Conservation (phyloP, 495 filamentous ascomycete genomes). For the Aspergillus baeticus region DNA sequence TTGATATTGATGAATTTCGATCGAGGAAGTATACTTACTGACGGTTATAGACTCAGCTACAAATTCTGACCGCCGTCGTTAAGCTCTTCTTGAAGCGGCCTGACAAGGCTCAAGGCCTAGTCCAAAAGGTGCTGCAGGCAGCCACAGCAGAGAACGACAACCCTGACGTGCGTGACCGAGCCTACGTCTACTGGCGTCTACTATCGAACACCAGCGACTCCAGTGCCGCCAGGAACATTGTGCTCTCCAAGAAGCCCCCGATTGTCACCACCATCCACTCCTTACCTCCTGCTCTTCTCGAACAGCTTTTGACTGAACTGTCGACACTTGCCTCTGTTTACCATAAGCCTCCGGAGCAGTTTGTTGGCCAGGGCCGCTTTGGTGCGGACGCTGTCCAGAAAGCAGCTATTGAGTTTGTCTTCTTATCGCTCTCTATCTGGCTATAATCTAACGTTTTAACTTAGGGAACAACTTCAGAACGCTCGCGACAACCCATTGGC, state of each 20-base stretch:
- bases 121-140: conserved; percentile 88
- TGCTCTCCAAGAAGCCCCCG: conserved; percentile 90
- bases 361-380: conserved; percentile 91
- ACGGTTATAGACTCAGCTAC: conserved; percentile 72
- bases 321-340: conserved; percentile 99
- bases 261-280: conserved; percentile 92
- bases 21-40: conserved; percentile 2
- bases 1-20: neutral
- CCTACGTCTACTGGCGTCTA: conserved; percentile 97
- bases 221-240: conserved; percentile 80
- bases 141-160: conserved; percentile 96
- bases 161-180: conserved; percentile 92
- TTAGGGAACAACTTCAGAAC: conserved; percentile 80
- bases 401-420: conserved; percentile 79
- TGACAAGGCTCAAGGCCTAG: conserved; percentile 85
- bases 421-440: neutral
- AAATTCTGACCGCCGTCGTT: conserved; percentile 93
- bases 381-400: conserved; percentile 93
- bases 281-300: conserved; percentile 77
- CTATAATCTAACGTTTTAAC: conserved; percentile 14
- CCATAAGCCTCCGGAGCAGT: conserved; percentile 95
- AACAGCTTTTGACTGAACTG: conserved; percentile 82
- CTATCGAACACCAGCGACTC: conserved; percentile 83
- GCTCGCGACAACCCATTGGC: conserved; percentile 93
- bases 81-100: conserved; percentile 97